phyloP scores from a whole-genome alignment of 371 early-diverging fungal genomes.

The Saksenaea vasiformis region DNA sequence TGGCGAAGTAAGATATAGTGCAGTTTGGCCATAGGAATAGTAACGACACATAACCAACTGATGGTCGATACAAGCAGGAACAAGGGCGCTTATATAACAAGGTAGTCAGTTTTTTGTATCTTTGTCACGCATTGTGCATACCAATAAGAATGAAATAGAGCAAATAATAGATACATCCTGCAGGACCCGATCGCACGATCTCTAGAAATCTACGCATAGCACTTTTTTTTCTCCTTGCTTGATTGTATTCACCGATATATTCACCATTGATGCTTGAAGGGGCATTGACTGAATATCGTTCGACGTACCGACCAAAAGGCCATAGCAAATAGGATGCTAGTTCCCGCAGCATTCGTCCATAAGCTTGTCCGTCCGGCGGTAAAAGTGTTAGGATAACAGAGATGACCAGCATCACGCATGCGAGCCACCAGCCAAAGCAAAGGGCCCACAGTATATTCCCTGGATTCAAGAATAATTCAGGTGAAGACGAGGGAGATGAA shows the following conservation, averaged over 20 bases:
- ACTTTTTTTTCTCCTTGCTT: constrained; percentile 17
- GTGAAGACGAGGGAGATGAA: constrained; percentile 68
- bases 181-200: constrained; percentile 49
- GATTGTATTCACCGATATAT: constrained; percentile 7
- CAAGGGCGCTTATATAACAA: constrained; percentile 62
- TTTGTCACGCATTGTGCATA: constrained; percentile 18
- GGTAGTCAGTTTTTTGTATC: background rate
- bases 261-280: constrained; percentile 24
- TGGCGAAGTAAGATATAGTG: constrained; percentile 77
- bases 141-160: constrained; percentile 53
- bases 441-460: constrained; percentile 91
- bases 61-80: constrained; percentile 75
- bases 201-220: constrained; percentile 22
- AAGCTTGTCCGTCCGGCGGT: constrained; percentile 57
- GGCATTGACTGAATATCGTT: constrained; percentile 39
- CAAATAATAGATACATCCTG: constrained; percentile 68
- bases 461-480: constrained; percentile 69
- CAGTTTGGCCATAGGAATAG: constrained; percentile 95
- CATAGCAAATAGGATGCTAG: constrained; percentile 82
- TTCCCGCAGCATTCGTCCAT: constrained; percentile 66
- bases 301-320: constrained; percentile 95
- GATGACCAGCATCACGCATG: constrained; percentile 63
- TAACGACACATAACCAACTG: constrained; percentile 88
- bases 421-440: constrained; percentile 91
- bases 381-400: constrained; percentile 53